Conservation (phyloP, 352 stramenopile species). For the Globisporangium cystogenes region DNA sequence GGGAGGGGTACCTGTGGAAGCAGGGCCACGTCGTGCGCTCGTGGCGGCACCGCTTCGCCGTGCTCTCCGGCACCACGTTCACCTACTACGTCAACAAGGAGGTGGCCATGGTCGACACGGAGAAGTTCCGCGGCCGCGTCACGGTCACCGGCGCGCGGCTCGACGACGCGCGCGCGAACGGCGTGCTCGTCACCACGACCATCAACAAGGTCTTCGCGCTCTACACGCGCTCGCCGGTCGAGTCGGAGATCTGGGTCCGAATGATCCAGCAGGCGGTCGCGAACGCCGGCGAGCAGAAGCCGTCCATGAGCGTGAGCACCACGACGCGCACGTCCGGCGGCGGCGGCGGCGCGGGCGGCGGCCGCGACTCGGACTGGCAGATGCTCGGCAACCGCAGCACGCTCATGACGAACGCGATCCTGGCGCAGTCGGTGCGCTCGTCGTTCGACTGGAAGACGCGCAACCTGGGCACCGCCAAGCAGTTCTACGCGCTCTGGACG, state of each 20-base stretch:
- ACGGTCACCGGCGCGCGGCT: conserved; percentile 66
- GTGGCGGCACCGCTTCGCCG: conserved; percentile 79
- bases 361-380: conserved; percentile 50
- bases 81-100: conserved; percentile 84
- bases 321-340: conserved; percentile 23
- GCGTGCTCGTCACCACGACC: conserved; percentile 79
- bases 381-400: conserved; percentile 16
- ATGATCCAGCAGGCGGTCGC: conserved; percentile 79
- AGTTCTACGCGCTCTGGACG: conserved; percentile 82
- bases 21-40: conserved; percentile 83
- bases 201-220: conserved; percentile 86
- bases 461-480: conserved; percentile 75
- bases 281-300: conserved; percentile 43
- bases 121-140: conserved; percentile 79
- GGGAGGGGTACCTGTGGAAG: conserved; percentile 87
- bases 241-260: conserved; percentile 81
- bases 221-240: conserved; percentile 74
- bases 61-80: conserved; percentile 75
- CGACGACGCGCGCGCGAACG: conserved; percentile 62
- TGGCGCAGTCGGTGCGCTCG: conserved; percentile 68
- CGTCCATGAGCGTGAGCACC: conserved; percentile 44
- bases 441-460: conserved; percentile 80
- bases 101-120: conserved; percentile 66
- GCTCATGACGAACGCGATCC: conserved; percentile 17
- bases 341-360: neutral